Evolutionary conservation across 106 monocot genomes (phyloP).

Genomic region (Dactylorhiza incarnata): DNA sequence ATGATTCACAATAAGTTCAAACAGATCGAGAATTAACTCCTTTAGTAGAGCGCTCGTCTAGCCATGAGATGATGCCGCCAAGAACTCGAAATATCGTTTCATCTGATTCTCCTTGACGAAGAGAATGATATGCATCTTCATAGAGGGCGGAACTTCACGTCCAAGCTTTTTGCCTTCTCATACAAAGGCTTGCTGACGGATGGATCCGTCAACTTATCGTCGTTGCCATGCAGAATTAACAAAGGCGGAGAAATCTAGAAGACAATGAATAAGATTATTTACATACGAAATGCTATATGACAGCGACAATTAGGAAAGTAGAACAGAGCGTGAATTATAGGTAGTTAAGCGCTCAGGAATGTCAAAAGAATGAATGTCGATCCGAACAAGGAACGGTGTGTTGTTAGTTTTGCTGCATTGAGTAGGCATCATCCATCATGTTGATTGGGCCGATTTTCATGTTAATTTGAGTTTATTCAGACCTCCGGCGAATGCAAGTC

Average conservation of each 20-base stretch:
- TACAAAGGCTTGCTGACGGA: conserved; percentile 72
- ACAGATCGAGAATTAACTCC: neutral
- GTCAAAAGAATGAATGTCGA: no score
- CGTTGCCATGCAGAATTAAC: conserved; percentile 69
- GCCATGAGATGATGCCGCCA: conserved; percentile 66
- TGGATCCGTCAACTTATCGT: conserved; percentile 69
- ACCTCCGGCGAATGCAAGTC: no score
- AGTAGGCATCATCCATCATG: no score
- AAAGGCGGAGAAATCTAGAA: conserved; percentile 66
- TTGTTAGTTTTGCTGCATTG: no score
- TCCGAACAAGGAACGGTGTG: no score
- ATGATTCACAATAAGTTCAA: no score
- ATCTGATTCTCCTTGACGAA: conserved; percentile 84
- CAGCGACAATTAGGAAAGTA: no score
- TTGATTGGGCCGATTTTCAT: no score
- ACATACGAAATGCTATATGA: no score
- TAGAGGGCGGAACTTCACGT: conserved; percentile 66
- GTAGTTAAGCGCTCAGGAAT: no score
- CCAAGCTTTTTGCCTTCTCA: conserved; percentile 71
- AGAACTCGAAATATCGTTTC: conserved; percentile 72
- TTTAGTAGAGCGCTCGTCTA: conserved; percentile 27
- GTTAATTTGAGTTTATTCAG: no score
- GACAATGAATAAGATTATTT: neutral
- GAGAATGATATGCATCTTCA: conserved; percentile 62
- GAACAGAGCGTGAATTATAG: no score